These are phyloP conservation scores for Apiospora kogelbergensis DNA, from an alignment of 2,329 filamentous ascomycete genomes.

Conservation along the genomic window DNA sequence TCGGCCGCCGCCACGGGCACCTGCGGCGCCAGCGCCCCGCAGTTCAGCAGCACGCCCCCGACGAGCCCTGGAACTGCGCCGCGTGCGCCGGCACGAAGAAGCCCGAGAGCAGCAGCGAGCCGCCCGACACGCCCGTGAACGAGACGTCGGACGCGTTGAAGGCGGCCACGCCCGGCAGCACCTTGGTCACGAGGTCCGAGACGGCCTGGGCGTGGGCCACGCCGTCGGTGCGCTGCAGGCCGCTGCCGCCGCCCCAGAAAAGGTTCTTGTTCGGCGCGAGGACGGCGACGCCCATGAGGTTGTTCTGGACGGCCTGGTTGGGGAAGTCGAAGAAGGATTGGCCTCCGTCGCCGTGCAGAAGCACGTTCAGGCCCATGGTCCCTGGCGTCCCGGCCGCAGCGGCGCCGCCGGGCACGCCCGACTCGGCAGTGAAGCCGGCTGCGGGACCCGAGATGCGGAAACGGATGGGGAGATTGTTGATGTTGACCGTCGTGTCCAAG, in stretches of 20 bases:
- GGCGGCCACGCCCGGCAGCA: constrained; percentile 52
- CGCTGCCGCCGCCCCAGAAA: constrained; percentile 58
- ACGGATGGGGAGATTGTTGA: constrained; percentile 57
- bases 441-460: constrained; percentile 57
- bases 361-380: constrained; percentile 52
- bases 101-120: constrained; percentile 51
- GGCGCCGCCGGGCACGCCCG: constrained; percentile 47
- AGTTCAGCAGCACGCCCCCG: constrained; percentile 53
- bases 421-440: constrained; percentile 49
- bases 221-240: constrained; percentile 54
- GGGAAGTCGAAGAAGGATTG: constrained; percentile 60
- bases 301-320: constrained; percentile 51
- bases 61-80: constrained; percentile 45
- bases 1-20: constrained; percentile 45
- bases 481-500: constrained; percentile 52
- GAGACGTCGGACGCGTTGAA: constrained; percentile 53
- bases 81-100: constrained; percentile 60
- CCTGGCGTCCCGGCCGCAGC: constrained; percentile 32
- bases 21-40: constrained; percentile 54
- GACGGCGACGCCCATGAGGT: constrained; percentile 52
- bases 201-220: constrained; percentile 56
- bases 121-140: constrained; percentile 59
- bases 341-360: constrained; percentile 60
- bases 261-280: constrained; percentile 54
- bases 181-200: constrained; percentile 47